Evolutionary conservation across 2,329 filamentous ascomycete genomes (phyloP).

Genomic region (Trichoderma gracile): DNA sequence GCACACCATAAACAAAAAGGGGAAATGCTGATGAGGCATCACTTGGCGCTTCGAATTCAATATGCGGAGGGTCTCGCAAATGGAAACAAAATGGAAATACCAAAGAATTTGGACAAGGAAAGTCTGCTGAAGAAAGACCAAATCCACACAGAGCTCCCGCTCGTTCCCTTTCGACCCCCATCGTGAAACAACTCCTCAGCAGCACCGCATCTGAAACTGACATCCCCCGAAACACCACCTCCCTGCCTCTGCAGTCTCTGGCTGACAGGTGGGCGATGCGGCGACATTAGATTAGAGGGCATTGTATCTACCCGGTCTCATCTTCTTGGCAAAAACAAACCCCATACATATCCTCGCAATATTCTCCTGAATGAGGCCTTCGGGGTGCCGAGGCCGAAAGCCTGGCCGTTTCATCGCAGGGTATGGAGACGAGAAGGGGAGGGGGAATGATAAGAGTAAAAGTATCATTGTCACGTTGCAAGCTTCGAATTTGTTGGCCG

Average conservation of each 20-base stretch:
- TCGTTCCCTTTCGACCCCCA: neutral
- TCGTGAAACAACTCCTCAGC: slow-evolving; percentile 18
- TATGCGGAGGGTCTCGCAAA: no score
- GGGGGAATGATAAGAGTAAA: no score
- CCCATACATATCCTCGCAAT: neutral
- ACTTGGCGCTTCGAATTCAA: no score
- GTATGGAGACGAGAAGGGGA: neutral
- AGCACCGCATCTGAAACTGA: slow-evolving; percentile 17
- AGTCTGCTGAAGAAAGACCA: neutral
- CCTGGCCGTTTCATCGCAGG: neutral
- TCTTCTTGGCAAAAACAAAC: slow-evolving; percentile 10
- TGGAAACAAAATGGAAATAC: no score
- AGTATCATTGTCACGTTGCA: no score
- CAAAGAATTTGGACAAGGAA: no score
- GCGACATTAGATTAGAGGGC: neutral
- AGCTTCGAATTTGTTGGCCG: neutral
- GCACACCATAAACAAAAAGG: no score
- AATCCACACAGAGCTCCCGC: neutral
- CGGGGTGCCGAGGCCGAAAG: neutral
- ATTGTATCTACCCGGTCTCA: slow-evolving; percentile 14
- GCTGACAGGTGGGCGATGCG: neutral
- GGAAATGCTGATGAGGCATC: no score
- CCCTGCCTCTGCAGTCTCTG: neutral
- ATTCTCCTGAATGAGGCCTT: neutral
- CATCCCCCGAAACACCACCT: slow-evolving; percentile 9